phyloP scores from a whole-genome alignment of 108 stramenopile species.

The Pseudonitzschia pungens region DNA sequence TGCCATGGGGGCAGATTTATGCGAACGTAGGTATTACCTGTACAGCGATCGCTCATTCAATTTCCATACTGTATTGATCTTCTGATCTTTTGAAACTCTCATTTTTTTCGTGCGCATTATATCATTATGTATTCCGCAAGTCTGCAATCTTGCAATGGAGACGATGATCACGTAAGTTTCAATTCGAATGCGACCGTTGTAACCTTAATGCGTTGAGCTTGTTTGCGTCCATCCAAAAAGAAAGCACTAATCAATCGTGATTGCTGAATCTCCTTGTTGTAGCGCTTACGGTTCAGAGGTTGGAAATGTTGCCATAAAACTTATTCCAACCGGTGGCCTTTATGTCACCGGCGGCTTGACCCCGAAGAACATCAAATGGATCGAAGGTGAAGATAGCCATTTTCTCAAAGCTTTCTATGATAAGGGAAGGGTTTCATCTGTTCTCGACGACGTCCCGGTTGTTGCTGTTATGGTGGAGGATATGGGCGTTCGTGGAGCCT shows the following conservation, averaged over 20 bases:
- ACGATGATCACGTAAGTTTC: slow-evolving; percentile 23
- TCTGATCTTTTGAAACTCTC: neutral
- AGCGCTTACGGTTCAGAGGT: slow-evolving; percentile 92
- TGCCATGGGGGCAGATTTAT: slow-evolving; percentile 43
- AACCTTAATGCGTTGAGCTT: neutral
- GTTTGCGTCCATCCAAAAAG: neutral
- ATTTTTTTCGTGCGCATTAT: neutral
- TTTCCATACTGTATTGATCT: too few relatives aligned
- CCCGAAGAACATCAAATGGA: slow-evolving; percentile 89
- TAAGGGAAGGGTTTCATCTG: slow-evolving; percentile 83
- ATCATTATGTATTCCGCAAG: neutral
- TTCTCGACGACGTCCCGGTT: slow-evolving; percentile 77
- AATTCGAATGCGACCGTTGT: neutral
- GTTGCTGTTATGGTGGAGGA: slow-evolving; percentile 94
- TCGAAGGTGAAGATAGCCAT: slow-evolving; percentile 73
- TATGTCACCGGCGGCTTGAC: slow-evolving; percentile 96
- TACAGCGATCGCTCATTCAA: neutral
- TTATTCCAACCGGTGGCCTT: slow-evolving; percentile 92
- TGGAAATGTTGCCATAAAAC: slow-evolving; percentile 87
- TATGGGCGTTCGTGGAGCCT: slow-evolving; percentile 91
- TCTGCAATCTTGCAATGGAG: slow-evolving; percentile 6
- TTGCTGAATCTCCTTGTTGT: neutral
- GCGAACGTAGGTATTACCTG: slow-evolving; percentile 18
- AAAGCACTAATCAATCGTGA: neutral
- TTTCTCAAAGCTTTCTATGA: slow-evolving; percentile 92